Conservation (phyloP, 148 eudicot species). For the Vaccinium myrtillus region DNA sequence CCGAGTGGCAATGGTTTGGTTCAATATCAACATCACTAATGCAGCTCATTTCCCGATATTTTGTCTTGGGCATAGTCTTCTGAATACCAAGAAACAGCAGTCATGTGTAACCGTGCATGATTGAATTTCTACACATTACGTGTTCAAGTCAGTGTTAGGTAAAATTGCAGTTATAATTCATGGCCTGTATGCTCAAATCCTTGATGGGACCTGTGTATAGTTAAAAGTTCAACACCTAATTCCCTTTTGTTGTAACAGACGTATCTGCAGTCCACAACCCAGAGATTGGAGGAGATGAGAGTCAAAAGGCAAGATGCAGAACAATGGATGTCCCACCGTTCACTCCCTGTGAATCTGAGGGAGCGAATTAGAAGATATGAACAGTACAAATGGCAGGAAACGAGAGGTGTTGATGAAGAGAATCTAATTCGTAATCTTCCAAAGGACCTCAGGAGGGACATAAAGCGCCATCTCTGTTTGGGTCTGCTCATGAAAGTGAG, state of each 20-base stretch:
- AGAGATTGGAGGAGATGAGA: slow-evolving; percentile 83
- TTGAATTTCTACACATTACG: neutral
- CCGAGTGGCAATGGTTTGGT: neutral
- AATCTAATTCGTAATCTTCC: slow-evolving; percentile 75
- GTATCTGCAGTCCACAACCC: slow-evolving; percentile 70
- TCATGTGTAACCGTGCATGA: neutral
- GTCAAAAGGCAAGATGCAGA: slow-evolving; percentile 85
- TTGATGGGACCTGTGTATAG: too few relatives aligned
- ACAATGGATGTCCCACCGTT: slow-evolving; percentile 94
- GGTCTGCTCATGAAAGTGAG: slow-evolving; percentile 68
- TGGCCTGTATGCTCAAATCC: too few relatives aligned
- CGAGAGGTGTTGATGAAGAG: slow-evolving; percentile 90
- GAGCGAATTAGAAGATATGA: slow-evolving; percentile 83
- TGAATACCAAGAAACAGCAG: neutral
- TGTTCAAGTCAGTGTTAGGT: neutral
- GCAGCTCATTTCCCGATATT: neutral
- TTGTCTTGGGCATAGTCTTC: neutral
- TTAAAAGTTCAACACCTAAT: neutral
- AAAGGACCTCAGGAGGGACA: slow-evolving; percentile 86
- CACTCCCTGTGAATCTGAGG: slow-evolving; percentile 75
- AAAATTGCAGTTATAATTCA: neutral
- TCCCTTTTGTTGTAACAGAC: slow-evolving; percentile 47
- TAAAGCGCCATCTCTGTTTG: slow-evolving; percentile 89
- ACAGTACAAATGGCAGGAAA: slow-evolving; percentile 93
- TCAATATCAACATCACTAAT: neutral